Percentiles rank a stretch among this genome's conserved stretches.
Conservation (phyloP, 306 rosid species). For the Styphnolobium japonicum region DNA sequence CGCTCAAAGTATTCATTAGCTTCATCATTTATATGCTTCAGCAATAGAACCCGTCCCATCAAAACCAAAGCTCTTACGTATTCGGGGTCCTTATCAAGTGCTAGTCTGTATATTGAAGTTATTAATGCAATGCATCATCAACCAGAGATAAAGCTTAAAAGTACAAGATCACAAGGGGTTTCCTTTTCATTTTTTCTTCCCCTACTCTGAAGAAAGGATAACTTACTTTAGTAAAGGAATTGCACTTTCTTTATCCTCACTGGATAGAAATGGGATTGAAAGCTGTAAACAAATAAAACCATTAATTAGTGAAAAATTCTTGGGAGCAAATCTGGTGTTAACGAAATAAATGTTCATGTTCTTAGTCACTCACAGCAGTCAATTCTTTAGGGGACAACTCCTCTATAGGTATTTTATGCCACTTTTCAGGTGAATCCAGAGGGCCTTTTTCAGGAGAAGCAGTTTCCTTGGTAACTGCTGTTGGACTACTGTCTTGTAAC, state of each 20-base stretch:
- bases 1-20: constrained; percentile 61
- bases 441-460: constrained; percentile 36
- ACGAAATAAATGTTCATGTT: constrained; percentile 20
- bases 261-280: constrained; percentile 57
- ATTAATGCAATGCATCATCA: constrained; percentile 19
- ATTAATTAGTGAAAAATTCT: constrained; percentile 10
- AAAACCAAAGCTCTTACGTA: constrained; percentile 63
- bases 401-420: constrained; percentile 50
- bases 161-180: background rate
- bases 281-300: constrained; percentile 55
- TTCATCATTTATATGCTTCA: constrained; percentile 57
- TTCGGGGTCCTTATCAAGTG: constrained; percentile 89
- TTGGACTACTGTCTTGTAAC: constrained; percentile 40
- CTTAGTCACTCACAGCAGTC: constrained; percentile 56
- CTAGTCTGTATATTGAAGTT: constrained; percentile 48
- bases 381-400: constrained; percentile 64
- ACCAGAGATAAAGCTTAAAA: constrained; percentile 17
- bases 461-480: constrained; percentile 28
- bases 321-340: background rate
- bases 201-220: background rate
- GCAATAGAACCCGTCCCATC: constrained; percentile 76
- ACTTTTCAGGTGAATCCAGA: constrained; percentile 48
- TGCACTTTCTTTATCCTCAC: constrained; percentile 60
- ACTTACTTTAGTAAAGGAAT: constrained; percentile 72
- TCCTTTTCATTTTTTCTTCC: constrained; percentile 1